Evolutionary conservation across 2,329 filamentous ascomycete genomes (phyloP).

Genomic region (Xylariales sp.): DNA sequence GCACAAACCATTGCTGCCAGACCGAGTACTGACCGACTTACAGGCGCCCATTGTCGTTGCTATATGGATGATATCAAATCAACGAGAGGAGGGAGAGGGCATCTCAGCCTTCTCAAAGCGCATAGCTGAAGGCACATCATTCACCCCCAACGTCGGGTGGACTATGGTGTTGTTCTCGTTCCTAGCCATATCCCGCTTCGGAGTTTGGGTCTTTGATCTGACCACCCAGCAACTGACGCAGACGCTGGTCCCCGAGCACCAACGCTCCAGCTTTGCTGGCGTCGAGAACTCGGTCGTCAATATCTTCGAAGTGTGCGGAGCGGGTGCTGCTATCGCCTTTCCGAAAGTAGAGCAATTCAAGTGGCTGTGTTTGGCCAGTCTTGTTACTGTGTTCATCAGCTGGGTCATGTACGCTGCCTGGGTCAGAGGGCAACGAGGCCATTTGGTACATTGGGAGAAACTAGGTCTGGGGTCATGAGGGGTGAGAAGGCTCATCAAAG

Average conservation of each 20-base stretch:
- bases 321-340: constrained; percentile 30
- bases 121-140: no score
- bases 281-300: constrained; percentile 35
- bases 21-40: neutral
- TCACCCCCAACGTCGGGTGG: constrained; percentile 6
- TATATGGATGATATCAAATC: constrained; percentile 25
- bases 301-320: constrained; percentile 34
- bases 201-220: constrained; percentile 40
- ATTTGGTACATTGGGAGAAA: constrained; percentile 37
- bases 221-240: constrained; percentile 40
- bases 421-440: constrained; percentile 32
- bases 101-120: constrained; percentile 11
- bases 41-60: constrained; percentile 31
- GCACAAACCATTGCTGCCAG: constrained; percentile 10
- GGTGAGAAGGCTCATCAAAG: neutral
- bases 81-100: constrained; percentile 11
- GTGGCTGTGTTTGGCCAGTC: constrained; percentile 32
- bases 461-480: constrained; percentile 10
- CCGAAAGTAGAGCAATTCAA: constrained; percentile 32
- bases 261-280: constrained; percentile 36
- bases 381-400: constrained; percentile 25
- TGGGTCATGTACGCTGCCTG: constrained; percentile 31
- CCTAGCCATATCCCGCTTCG: constrained; percentile 36
- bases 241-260: constrained; percentile 27
- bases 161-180: constrained; percentile 33